These are phyloP conservation scores for Cardiospermum halicacabum DNA, from an alignment of 345 rosid genomes.

Conservation along the genomic window DNA sequence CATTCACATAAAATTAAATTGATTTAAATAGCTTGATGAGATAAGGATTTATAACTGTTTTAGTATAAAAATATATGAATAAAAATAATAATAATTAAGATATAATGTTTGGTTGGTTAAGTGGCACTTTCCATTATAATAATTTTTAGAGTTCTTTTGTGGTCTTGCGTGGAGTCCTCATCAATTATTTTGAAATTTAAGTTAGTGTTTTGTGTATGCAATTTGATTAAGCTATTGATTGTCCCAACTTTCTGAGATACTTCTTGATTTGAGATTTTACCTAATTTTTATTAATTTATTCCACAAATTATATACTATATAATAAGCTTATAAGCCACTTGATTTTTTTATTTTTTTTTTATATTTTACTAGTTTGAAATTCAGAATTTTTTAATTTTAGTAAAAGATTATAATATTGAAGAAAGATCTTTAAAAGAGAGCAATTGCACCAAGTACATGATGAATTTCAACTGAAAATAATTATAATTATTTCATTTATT, in stretches of 20 bases:
- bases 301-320: not conserved
- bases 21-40: conserved; percentile 6
- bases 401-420: too few species aligned
- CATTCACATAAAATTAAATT: too few species aligned
- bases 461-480: too few species aligned
- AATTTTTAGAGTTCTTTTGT: conserved; percentile 1
- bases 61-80: too few species aligned
- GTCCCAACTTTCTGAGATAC: not conserved
- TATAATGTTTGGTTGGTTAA: conserved; percentile 19
- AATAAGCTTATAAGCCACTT: too few species aligned
- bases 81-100: too few species aligned
- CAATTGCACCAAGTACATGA: too few species aligned
- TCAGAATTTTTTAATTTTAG: too few species aligned
- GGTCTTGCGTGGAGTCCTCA: conserved; percentile 17
- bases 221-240: not conserved
- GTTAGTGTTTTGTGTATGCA: not conserved
- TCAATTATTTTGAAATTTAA: conserved; percentile 1
- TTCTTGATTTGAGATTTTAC: not conserved
- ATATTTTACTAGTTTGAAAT: too few species aligned
- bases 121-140: conserved; percentile 17
- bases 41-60: not conserved
- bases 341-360: too few species aligned
- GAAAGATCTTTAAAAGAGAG: too few species aligned
- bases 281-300: not conserved
- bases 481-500: too few species aligned